phyloP scores from a whole-genome alignment of 176 grass and related monocot genomes.

The Oryza punctata region DNA sequence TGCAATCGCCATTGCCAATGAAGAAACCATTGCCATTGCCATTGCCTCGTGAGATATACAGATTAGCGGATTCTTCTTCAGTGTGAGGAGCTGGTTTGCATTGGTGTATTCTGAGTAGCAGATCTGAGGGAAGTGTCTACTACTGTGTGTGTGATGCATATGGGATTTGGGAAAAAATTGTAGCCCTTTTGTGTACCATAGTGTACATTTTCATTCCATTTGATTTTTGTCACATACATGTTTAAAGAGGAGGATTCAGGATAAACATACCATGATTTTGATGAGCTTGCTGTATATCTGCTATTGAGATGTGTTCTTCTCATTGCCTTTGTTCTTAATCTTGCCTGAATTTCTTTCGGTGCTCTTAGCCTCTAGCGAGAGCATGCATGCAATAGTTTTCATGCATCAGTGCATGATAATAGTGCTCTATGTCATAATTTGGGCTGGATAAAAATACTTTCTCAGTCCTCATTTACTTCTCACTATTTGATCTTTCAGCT shows the following conservation, averaged over 20 bases:
- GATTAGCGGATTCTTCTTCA: constrained; percentile 10
- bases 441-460: no score
- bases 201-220: constrained; percentile 45
- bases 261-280: constrained; percentile 14
- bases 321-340: neutral
- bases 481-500: no score
- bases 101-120: constrained; percentile 39
- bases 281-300: neutral
- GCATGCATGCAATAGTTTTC: no score
- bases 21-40: neutral
- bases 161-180: constrained; percentile 21
- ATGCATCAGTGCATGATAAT: no score
- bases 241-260: constrained; percentile 33
- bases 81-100: constrained; percentile 12
- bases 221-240: constrained; percentile 44
- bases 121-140: neutral
- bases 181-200: constrained; percentile 34
- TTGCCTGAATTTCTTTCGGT: no score
- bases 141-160: neutral
- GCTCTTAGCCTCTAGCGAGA: no score
- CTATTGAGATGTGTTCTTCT: neutral
- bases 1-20: neutral
- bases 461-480: no score
- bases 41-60: neutral
- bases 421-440: no score